These are phyloP conservation scores for Meira nashicola DNA, from an alignment of 1,284 basidiomycete species.

Conservation along the genomic window DNA sequence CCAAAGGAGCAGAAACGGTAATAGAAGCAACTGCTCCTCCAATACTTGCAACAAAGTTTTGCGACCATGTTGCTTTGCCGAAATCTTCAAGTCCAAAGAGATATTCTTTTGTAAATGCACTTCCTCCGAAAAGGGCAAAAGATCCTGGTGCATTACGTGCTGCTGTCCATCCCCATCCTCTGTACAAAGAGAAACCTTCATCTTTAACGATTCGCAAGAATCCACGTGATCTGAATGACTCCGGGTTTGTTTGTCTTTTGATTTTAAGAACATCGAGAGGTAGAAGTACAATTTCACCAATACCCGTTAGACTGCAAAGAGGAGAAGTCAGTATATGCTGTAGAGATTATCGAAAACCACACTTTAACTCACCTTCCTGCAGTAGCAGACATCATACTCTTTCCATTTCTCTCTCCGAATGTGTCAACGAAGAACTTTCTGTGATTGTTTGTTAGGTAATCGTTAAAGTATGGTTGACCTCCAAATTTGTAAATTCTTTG, in stretches of 20 bases:
- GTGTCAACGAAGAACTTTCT: slow-evolving; percentile 70
- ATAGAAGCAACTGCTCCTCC: slow-evolving; percentile 92
- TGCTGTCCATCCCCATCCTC: slow-evolving; percentile 98
- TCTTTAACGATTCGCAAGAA: slow-evolving; percentile 83
- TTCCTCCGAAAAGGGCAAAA: slow-evolving; percentile 88
- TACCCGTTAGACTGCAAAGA: slow-evolving; percentile 52
- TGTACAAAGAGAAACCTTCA: slow-evolving; percentile 82
- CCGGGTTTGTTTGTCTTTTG: slow-evolving; percentile 63
- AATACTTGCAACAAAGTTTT: slow-evolving; percentile 74
- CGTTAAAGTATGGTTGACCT: slow-evolving; percentile 95
- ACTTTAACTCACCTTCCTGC: slow-evolving; percentile 61
- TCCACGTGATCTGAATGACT: slow-evolving; percentile 59
- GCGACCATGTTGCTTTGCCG: slow-evolving; percentile 84
- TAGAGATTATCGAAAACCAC: neutral
- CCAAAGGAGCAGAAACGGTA: slow-evolving; percentile 89
- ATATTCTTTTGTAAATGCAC: slow-evolving; percentile 89
- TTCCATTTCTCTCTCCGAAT: slow-evolving; percentile 94
- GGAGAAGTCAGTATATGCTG: slow-evolving; percentile 2
- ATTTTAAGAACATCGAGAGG: slow-evolving; percentile 96
- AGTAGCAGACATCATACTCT: slow-evolving; percentile 89
- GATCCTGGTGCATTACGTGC: slow-evolving; percentile 92
- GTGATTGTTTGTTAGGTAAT: slow-evolving; percentile 74
- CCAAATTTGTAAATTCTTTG: slow-evolving; percentile 71
- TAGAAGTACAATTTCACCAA: slow-evolving; percentile 91
- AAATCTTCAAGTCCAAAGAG: slow-evolving; percentile 83